Evolutionary conservation across 805 yeast species (phyloP).

Genomic region (Hermanozyma aechmeae): DNA sequence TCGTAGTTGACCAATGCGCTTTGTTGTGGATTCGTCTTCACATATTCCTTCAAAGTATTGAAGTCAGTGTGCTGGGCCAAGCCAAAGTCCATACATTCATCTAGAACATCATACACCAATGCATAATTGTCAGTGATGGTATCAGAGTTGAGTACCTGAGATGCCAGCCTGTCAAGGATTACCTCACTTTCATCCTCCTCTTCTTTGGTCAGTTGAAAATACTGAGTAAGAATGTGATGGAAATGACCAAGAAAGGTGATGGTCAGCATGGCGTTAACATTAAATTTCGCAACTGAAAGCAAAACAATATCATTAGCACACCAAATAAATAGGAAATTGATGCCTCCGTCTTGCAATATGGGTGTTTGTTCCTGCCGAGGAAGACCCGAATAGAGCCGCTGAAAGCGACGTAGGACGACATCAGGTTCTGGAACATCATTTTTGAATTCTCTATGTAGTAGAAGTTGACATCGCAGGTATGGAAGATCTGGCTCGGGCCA

Average conservation of each 20-base stretch:
- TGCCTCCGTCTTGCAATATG: conserved; percentile 36
- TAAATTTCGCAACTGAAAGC: conserved; percentile 32
- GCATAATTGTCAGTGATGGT: conserved; percentile 63
- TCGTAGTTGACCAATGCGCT: conserved; percentile 15
- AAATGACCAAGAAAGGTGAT: conserved; percentile 44
- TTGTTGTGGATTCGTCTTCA: conserved; percentile 52
- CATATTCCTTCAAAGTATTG: conserved; percentile 68
- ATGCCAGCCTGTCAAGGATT: conserved; percentile 1
- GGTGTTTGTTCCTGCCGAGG: conserved; percentile 21
- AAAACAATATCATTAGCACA: conserved; percentile 35
- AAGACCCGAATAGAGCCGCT: conserved; percentile 12
- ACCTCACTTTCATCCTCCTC: conserved; percentile 29
- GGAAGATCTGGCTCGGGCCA: conserved; percentile 19
- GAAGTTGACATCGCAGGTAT: conserved; percentile 18
- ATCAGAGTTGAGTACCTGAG: conserved; percentile 19
- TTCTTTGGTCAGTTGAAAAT: conserved; percentile 10
- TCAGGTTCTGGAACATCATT: conserved; percentile 19
- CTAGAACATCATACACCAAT: conserved; percentile 72
- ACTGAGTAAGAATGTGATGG: conserved; percentile 18
- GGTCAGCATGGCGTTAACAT: conserved; percentile 50
- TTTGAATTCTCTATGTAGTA: conserved; percentile 25
- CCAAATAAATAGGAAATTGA: conserved; percentile 45
- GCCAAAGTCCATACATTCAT: conserved; percentile 86
- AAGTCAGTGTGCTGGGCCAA: conserved; percentile 78
- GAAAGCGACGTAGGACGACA: conserved; percentile 16